Percentiles rank a stretch among this genome's conserved stretches.
These are phyloP conservation scores for Cucumis hystrix DNA, from an alignment of 306 rosid species.

Conservation along the genomic window DNA sequence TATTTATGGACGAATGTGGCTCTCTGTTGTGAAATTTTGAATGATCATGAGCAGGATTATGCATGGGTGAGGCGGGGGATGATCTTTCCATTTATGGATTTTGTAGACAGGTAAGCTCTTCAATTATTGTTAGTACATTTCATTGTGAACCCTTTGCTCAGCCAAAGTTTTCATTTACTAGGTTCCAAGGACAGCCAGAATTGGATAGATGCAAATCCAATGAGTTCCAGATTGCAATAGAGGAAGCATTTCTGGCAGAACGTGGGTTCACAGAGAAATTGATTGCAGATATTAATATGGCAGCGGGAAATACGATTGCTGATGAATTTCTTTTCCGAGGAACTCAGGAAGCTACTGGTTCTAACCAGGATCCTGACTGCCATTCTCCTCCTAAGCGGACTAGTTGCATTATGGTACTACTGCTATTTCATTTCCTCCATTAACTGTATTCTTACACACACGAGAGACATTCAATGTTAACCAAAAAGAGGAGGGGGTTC, in stretches of 20 bases:
- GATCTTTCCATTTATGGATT: constrained; percentile 85
- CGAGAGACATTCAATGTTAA: not conserved
- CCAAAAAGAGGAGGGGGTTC: not conserved
- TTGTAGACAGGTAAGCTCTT: constrained; percentile 53
- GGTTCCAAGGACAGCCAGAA: constrained; percentile 83
- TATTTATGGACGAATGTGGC: constrained; percentile 10
- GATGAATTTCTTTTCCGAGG: constrained; percentile 54
- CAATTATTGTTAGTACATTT: not conserved
- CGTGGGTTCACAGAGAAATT: constrained; percentile 87
- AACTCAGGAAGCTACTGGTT: constrained; percentile 45
- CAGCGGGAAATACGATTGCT: constrained; percentile 53
- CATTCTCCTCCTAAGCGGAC: constrained; percentile 42
- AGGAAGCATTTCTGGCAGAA: constrained; percentile 94
- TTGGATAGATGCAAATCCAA: constrained; percentile 40
- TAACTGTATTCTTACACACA: not conserved
- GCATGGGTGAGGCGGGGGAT: constrained; percentile 91
- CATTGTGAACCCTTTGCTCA: constrained; percentile 9
- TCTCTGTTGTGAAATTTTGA: constrained; percentile 18
- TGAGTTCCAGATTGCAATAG: constrained; percentile 78
- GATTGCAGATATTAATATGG: constrained; percentile 80
- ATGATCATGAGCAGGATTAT: constrained; percentile 68
- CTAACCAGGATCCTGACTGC: constrained; percentile 51
- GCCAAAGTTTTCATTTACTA: constrained; percentile 24
- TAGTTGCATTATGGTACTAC: constrained; percentile 15
- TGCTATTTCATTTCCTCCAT: not conserved